Base-by-base conservation (phyloP, 2,329 filamentous ascomycete species). In the Hymenoscyphus linearis region DNA sequence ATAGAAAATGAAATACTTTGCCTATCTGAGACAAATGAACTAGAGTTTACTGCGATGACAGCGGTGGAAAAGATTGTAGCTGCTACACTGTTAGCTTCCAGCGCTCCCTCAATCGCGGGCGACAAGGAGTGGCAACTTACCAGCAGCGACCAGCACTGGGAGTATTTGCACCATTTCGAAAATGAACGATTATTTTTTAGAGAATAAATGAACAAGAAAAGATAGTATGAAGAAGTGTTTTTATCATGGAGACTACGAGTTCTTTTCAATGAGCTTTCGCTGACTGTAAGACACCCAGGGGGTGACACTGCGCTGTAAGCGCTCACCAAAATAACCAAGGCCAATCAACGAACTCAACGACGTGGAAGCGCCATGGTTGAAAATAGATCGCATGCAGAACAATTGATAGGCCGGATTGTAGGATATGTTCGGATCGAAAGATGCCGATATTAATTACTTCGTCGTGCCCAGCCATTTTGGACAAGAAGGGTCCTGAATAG, bases 1-100 rank as follows among this genome's bases (percentile, higher is more conserved):
- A 81, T 74, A 57, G 77, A 78, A 68, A 85, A 85, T n/a, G 74
- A 73, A 60, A 82, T 69, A 22, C 75, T 73, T 57, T 75, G 70
- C 61, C 77, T 73, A 59, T 74, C 74, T 2, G 79, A 76, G 54
- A 79, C 69, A 55, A 82, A 77, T 62, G 87, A 85, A 5, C 60
- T 58, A 13, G 64, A 65, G 4, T 60, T 58, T n/a, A 64, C 52
- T 14, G 65, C 66, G 31, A 40, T 9, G 9, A 37, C 54, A 16
- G 10, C 10, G 10, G 62, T 55, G 2, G 60, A 25, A 13, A 67
- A 61, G 37, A 62, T 40, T 27, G 59, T 58, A 44, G 54, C 61
- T 62, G 50, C 54, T 53, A 35, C 2, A 52, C 35, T 52, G 13
- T 36, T 31, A n/a, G 14, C 34, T 18, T 31, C 36, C n/a, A 26